Base-by-base conservation (phyloP, 1,284 basidiomycete genomes). In the Microbotryomycetes sp. region DNA sequence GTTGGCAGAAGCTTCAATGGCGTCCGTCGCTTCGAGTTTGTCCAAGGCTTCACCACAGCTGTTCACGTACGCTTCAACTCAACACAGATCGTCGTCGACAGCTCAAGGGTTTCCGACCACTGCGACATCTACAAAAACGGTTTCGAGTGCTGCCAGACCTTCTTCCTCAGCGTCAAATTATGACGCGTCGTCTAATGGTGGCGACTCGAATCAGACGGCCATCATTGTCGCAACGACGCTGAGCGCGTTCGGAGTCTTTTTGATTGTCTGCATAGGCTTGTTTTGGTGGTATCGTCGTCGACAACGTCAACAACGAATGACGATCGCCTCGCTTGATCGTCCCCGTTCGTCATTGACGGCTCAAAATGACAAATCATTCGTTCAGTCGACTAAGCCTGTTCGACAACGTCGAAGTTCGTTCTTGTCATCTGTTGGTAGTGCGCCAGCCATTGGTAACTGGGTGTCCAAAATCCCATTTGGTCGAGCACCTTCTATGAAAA, bases 41-140 rank as follows among this genome's bases (percentile, higher is more conserved):
- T 42, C 25, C 3, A 62, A 47, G n/a, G 60, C 56, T 6, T 32
- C 22, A 3, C 56, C 56, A 3, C 56, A 62, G 46, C 47, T 62
- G 0, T 58, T 62, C 16, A 58, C 56, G n/a, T 59, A 59, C 7
- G 36, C 36, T 9, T 42, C 36, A 42, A 42, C 36, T 19, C 36
- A 42, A 19, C 19, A 9, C 19, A 9, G 36, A 9, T 12, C 36
- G 19, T 12, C 12, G 9, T 12, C 12, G 12, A 42, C 12, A 12
- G 9, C 19, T 9, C 36, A 42, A 19, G 36, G 36, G 12, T 42
- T 42, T 42, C 36, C 36, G 36, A 9, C 9, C 9, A 42, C 36
- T 42, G 36, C 36, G 36, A 42, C 36, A 42, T 42, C 36, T 42
- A 9, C 12, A 19, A 19, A 12, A 42, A 42, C 36, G 12, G 12